Evolutionary conservation across 1,284 basidiomycete species (phyloP).

Genomic region (Mycena sp.): DNA sequence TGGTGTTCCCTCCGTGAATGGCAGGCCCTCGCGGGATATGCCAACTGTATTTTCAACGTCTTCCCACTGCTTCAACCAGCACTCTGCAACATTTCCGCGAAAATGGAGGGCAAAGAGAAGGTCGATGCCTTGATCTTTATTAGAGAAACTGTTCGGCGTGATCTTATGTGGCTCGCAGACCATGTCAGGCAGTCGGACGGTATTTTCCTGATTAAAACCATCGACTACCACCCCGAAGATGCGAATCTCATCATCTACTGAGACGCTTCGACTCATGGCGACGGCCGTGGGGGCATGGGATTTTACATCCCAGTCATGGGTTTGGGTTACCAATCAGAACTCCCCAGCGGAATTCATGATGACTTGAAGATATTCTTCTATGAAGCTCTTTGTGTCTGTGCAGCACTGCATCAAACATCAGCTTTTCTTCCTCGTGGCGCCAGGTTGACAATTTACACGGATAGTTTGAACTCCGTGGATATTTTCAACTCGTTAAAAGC

Average conservation of each 20-base stretch:
- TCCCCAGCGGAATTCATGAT: not conserved
- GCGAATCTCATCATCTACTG: slow-evolving; percentile 38
- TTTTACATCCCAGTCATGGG: slow-evolving; percentile 25
- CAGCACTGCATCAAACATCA: slow-evolving; percentile 28
- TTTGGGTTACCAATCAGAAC: slow-evolving; percentile 41
- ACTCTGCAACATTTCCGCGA: slow-evolving; percentile 29
- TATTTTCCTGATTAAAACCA: slow-evolving; percentile 39
- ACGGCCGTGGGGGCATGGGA: slow-evolving; percentile 13
- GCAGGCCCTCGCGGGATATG: slow-evolving; percentile 40
- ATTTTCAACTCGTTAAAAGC: slow-evolving; percentile 25
- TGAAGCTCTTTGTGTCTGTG: slow-evolving; percentile 39
- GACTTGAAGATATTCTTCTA: slow-evolving; percentile 40
- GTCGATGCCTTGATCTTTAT: slow-evolving; percentile 24
- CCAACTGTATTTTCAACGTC: slow-evolving; percentile 46
- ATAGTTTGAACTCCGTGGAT: slow-evolving; percentile 21
- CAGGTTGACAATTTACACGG: slow-evolving; percentile 13
- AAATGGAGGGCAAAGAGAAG: slow-evolving; percentile 10
- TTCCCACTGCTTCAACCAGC: slow-evolving; percentile 40
- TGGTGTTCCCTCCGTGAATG: slow-evolving; percentile 36
- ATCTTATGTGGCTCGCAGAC: slow-evolving; percentile 45
- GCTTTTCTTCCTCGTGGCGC: not conserved
- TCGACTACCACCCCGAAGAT: slow-evolving; percentile 33
- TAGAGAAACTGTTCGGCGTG: slow-evolving; percentile 37
- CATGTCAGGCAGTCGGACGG: slow-evolving; percentile 36
- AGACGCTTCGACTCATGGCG: slow-evolving; percentile 31